Evolutionary conservation across 306 rosid species (phyloP), one percentile per base, ranked within the genome.

Genomic region (Malus sieversii): DNA sequence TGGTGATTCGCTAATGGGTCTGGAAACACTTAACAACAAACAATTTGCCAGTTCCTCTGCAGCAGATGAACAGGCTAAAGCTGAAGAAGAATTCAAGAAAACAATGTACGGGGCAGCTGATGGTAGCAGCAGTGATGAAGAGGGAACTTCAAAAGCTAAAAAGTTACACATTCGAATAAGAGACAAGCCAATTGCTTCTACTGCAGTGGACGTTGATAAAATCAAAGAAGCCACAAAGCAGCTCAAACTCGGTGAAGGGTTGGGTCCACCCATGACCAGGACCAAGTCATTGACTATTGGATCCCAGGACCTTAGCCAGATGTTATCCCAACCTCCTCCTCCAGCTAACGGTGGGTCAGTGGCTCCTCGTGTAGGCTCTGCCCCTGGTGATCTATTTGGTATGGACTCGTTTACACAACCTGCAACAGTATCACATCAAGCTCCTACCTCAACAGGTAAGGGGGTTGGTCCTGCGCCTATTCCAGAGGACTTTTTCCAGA

Each of bases 71-170:
- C 99, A 96, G 84, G 92, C 97, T 82, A 90, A 92, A 90, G 97
- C 98, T 6, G 99, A 82, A 87, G 97, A 92, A 85, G 99, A 96
- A 85, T 96, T 96, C 79, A 96, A 96, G 86, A 96, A 89, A 84
- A 83, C 98, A 8, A 84, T 96, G 96, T 92, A 90, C 73, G 98
- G 93, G 79, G 72, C 88, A 80, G 68, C 99, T 77, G 97, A 81
- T 77, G 99, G 87, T 75, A 96, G 99, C 88, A 96, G 99, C 72
- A 92, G 98, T 62, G 98, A 96, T 73, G 99, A 96, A 84, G 99
- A 96, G 79, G 96, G 91, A 76, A 87, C 71, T 73, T 84, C 98
- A 71, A 96, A 89, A 90, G 74, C 85, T 70, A 91, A 86, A 79
- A 96, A 88, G 75, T 77, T 96, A 74, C 98, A 51, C 63, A 85